Percentiles rank a stretch among this genome's conserved stretches.
phyloP scores from a whole-genome alignment of 495 filamentous ascomycete species.

The Penicillium lividum region DNA sequence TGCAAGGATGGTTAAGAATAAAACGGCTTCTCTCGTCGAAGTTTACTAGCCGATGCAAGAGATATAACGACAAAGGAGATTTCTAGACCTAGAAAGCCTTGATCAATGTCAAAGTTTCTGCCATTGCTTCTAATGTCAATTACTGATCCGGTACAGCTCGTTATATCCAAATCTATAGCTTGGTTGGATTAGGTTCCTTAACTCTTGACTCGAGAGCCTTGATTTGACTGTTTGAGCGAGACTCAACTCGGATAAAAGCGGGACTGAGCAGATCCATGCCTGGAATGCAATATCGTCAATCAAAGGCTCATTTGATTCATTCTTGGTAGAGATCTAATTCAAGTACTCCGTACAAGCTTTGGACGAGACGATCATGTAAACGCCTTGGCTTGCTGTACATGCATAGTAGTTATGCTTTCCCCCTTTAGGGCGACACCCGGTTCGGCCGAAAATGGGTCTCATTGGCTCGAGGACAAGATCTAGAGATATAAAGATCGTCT shows the following conservation, averaged over 20 bases:
- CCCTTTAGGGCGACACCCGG: slow-evolving; percentile 5
- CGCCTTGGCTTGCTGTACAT: neutral
- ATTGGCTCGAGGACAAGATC: neutral
- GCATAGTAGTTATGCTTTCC: too few species aligned
- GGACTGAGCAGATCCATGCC: neutral
- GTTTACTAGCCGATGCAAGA: slow-evolving; percentile 10
- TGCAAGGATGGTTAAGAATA: slow-evolving; percentile 38
- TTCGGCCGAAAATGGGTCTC: neutral
- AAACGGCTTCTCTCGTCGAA: slow-evolving; percentile 32
- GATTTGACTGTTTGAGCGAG: slow-evolving; percentile 14
- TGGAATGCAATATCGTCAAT: neutral
- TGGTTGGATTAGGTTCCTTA: slow-evolving; percentile 16
- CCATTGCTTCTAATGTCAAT: too few species aligned
- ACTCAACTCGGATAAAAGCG: neutral
- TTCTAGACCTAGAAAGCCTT: too few species aligned
- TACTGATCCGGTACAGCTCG: neutral
- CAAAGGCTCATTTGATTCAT: neutral
- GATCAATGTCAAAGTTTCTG: too few species aligned
- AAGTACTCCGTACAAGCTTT: neutral
- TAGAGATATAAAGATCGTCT: neutral
- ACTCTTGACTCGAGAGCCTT: slow-evolving; percentile 26
- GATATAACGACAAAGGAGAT: slow-evolving; percentile 38
- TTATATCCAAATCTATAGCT: neutral
- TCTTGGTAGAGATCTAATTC: neutral
- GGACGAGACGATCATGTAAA: neutral